Base-by-base conservation (phyloP, 257 asterid genomes). In the Gynochthodes officinalis region DNA sequence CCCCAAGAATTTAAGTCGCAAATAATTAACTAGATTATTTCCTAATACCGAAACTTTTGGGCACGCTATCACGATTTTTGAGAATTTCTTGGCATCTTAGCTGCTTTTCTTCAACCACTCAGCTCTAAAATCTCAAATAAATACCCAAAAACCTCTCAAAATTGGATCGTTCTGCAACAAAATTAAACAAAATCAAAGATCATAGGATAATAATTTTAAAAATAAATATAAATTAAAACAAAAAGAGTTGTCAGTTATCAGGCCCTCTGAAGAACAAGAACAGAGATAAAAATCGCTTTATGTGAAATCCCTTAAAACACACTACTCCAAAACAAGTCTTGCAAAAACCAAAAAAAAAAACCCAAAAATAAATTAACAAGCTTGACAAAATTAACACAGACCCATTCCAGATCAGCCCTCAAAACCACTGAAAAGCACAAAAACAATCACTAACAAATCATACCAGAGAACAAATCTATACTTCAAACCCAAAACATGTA, bases 281-380 rank as follows among this genome's bases (percentile, higher is more conserved):
- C n/a, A n/a, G n/a, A n/a, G n/a, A n/a, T n/a, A n/a, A n/a, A n/a
- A n/a, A n/a, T n/a, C 89, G 84, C 72, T 87, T 87, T 89, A 90
- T 92, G 80, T 86, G 97, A 85, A 87, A 90, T 73, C 96, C 96
- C 77, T n/a, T 95, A 85, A 92, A 92, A 76, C 89, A 88, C 86
- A 82, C 84, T 28, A 92, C 97, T 74, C 96, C 97, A 86, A 88
- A 87, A 87, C 96, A 87, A 87, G 96, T 89, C 90, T 97, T 92
- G 97, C 87, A 81, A 72, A 27, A 68, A 33, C 53, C n/a, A n/a
- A 19, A 23, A 67, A 15, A 73, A 74, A 48, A 33, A 66, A 62
- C 19, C 50, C 63, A 18, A 2, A 60, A 60, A 16, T 1, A 59
- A 18, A 33, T 18, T 8, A 33, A 16, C 27, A 60, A 6, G 10